Conservation (phyloP, 1,284 basidiomycete species). For the Leccinum angustisporum region DNA sequence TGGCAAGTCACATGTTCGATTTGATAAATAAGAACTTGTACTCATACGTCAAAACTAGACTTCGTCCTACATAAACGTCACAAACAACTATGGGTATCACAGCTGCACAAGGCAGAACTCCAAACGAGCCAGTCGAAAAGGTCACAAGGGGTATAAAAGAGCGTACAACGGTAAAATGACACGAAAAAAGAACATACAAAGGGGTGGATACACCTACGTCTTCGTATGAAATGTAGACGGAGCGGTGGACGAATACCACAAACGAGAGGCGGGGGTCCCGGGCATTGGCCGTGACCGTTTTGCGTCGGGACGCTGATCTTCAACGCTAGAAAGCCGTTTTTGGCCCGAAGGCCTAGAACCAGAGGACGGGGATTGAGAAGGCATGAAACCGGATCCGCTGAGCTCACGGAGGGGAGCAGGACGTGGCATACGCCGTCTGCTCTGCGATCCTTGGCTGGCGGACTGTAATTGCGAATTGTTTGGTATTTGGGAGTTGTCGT, state of each 20-base stretch:
- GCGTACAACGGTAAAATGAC: background rate
- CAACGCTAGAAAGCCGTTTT: background rate
- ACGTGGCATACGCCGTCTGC: background rate
- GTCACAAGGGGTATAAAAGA: background rate
- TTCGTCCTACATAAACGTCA: no score
- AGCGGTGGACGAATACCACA: background rate
- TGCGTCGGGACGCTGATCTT: background rate
- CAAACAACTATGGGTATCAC: no score
- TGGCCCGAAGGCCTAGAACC: background rate
- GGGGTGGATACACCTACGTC: background rate
- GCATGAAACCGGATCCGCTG: background rate
- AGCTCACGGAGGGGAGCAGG: background rate
- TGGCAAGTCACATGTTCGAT: background rate
- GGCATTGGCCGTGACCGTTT: background rate
- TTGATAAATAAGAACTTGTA: no score
- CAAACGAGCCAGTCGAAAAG: no score
- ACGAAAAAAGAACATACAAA: background rate
- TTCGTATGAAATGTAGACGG: background rate
- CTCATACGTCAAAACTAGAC: no score
- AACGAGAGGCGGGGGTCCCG: background rate
- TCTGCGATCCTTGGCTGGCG: background rate
- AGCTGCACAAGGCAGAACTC: no score
- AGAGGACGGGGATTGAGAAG: background rate
- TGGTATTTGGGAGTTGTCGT: no score
- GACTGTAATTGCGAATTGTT: background rate